Conservation (phyloP, 2,329 filamentous ascomycete species). For the Colletotrichum lindemuthianum region DNA sequence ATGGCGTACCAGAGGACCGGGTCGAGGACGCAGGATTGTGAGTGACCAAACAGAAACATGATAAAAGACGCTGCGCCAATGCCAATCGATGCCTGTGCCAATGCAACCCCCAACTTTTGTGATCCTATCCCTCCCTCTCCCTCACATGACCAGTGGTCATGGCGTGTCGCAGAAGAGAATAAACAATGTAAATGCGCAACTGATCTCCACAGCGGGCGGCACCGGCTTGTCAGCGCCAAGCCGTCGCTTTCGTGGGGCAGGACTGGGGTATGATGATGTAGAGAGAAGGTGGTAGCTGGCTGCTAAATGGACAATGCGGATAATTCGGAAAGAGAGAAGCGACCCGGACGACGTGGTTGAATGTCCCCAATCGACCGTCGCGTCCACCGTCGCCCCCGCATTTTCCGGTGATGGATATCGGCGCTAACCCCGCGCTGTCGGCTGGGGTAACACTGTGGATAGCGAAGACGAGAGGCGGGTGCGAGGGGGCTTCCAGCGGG, state of each 20-base stretch:
- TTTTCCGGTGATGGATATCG: slow-evolving; percentile 28
- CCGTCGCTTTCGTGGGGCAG: slow-evolving; percentile 13
- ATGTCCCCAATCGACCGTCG: slow-evolving; percentile 5
- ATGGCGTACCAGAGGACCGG: slow-evolving; percentile 26
- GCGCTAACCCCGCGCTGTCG: slow-evolving; percentile 30
- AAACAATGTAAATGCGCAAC: slow-evolving; percentile 19
- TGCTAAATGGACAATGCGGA: not conserved
- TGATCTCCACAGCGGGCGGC: slow-evolving; percentile 9
- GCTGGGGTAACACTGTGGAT: slow-evolving; percentile 13
- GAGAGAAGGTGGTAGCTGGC: slow-evolving; percentile 1
- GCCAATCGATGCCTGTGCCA: slow-evolving; percentile 32
- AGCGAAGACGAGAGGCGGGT: slow-evolving; percentile 10
- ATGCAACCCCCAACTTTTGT: slow-evolving; percentile 32
- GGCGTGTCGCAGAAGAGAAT: slow-evolving; percentile 9
- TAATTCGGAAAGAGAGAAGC: slow-evolving; percentile 20
- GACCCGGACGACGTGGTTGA: slow-evolving; percentile 3
- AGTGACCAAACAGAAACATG: not conserved
- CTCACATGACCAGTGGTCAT: slow-evolving; percentile 28
- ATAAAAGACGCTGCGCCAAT: slow-evolving; percentile 29
- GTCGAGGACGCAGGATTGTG: slow-evolving; percentile 4
- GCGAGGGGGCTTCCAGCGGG: slow-evolving; percentile 14
- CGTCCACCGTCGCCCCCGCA: slow-evolving; percentile 22
- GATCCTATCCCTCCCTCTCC: slow-evolving; percentile 3
- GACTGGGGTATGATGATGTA: slow-evolving; percentile 1
- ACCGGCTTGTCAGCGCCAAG: slow-evolving; percentile 13